Conservation (phyloP, 768 basidiomycete species). For the Tubosaeta sp. region DNA sequence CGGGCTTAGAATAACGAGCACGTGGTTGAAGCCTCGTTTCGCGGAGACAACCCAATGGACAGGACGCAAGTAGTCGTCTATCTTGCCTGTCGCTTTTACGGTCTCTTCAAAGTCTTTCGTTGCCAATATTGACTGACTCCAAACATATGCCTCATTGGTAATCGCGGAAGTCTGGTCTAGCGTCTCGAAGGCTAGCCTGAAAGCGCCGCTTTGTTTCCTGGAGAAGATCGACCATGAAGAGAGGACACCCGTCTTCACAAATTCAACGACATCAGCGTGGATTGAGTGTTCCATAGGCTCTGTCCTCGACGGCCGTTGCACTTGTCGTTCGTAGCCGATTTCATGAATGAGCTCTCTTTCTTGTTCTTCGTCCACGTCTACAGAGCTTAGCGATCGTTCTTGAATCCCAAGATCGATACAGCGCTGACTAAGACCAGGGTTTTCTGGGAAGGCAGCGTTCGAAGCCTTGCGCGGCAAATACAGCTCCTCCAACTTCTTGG, state of each 20-base stretch:
- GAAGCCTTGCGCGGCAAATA: conserved; percentile 20
- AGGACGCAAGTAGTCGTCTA: conserved; percentile 34
- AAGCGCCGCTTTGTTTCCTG: conserved; percentile 9
- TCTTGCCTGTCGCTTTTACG: conserved; percentile 2
- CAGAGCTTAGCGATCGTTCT: not conserved
- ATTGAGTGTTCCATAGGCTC: conserved; percentile 21
- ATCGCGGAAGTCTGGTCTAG: conserved; percentile 6
- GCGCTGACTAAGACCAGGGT: not conserved
- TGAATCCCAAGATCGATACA: conserved; percentile 8
- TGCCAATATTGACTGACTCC: conserved; percentile 10
- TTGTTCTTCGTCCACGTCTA: conserved; percentile 34
- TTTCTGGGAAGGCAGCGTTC: conserved; percentile 21
- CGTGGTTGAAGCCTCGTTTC: conserved; percentile 25
- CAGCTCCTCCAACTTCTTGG: conserved; percentile 34
- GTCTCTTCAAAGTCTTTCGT: conserved; percentile 16
- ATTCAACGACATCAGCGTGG: conserved; percentile 16
- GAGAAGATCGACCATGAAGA: not conserved
- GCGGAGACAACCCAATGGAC: conserved; percentile 43
- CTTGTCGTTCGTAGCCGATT: conserved; percentile 38
- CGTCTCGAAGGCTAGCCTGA: conserved; percentile 20
- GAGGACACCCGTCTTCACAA: conserved; percentile 30
- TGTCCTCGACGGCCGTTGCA: conserved; percentile 33
- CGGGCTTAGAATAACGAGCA: conserved; percentile 38
- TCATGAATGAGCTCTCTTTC: conserved; percentile 47
- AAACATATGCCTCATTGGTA: conserved; percentile 19